Conservation (phyloP, 2,329 filamentous ascomycete genomes). For the Epichloe aotearoae region DNA sequence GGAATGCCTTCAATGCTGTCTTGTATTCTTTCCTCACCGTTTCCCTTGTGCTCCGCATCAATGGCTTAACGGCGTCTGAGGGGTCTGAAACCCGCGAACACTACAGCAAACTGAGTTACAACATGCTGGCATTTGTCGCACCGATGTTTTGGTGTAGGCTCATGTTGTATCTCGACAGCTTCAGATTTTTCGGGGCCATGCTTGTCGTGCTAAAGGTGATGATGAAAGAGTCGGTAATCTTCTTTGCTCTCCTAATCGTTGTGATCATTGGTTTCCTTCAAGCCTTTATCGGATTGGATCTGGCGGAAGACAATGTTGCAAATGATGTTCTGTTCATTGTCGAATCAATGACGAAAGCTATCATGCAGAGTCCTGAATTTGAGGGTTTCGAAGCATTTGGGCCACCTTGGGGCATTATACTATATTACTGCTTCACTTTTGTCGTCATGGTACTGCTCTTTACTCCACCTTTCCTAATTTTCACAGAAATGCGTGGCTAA, state of each 20-base stretch:
- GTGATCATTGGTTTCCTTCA: slow-evolving; percentile 83
- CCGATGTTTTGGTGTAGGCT: slow-evolving; percentile 96
- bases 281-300: slow-evolving; percentile 83
- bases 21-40: slow-evolving; percentile 69
- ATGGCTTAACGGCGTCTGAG: slow-evolving; percentile 54
- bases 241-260: slow-evolving; percentile 80
- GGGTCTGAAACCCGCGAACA: slow-evolving; percentile 32
- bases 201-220: slow-evolving; percentile 90
- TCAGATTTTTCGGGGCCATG: slow-evolving; percentile 99
- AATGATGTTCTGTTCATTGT: slow-evolving; percentile 63
- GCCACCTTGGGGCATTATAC: slow-evolving; percentile 81
- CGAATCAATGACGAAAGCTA: slow-evolving; percentile 72
- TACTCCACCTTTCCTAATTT: not conserved
- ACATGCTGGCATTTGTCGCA: slow-evolving; percentile 82
- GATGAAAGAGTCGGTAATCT: slow-evolving; percentile 91
- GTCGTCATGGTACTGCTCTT: slow-evolving; percentile 67
- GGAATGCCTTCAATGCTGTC: slow-evolving; percentile 86
- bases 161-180: slow-evolving; percentile 80
- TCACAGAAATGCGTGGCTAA: not conserved
- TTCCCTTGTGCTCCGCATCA: slow-evolving; percentile 66
- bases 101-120: slow-evolving; percentile 78
- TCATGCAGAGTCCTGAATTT: slow-evolving; percentile 90
- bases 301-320: slow-evolving; percentile 57
- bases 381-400: slow-evolving; percentile 78
- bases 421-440: slow-evolving; percentile 97